Percentiles rank a stretch among this genome's conserved stretches.
Evolutionary conservation across 2,329 filamentous ascomycete species (phyloP).

Genomic region (Onygenales sp.): DNA sequence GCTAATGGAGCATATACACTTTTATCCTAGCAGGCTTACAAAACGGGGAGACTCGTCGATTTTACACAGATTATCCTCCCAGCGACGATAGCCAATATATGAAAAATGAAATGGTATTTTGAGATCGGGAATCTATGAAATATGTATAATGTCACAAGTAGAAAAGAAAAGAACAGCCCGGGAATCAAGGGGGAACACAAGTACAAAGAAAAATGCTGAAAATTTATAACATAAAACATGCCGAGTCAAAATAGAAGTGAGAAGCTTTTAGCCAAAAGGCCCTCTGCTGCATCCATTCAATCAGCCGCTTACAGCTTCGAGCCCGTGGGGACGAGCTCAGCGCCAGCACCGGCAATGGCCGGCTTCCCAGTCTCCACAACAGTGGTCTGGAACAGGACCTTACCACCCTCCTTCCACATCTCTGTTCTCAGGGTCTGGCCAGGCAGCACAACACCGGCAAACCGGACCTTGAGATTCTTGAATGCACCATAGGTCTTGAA

Average conservation of each 20-base stretch:
- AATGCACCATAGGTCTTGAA: slow-evolving; percentile 72
- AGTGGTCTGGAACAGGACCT: slow-evolving; percentile 74
- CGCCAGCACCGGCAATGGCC: slow-evolving; percentile 71
- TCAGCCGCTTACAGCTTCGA: slow-evolving; percentile 8
- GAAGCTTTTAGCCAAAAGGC: neutral
- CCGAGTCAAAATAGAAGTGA: neutral
- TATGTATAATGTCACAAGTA: neutral
- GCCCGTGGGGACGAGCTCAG: slow-evolving; percentile 44
- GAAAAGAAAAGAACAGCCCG: neutral
- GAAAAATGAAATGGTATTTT: neutral
- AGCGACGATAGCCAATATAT: neutral
- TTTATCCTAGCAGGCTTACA: too few relatives aligned
- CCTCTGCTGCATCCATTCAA: neutral
- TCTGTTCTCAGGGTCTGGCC: slow-evolving; percentile 86
- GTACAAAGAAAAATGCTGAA: neutral
- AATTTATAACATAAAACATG: neutral
- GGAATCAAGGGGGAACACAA: neutral
- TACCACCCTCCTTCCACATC: slow-evolving; percentile 83
- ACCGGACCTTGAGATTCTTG: slow-evolving; percentile 88
- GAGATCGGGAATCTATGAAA: neutral
- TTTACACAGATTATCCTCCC: too few relatives aligned
- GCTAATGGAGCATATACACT: too few relatives aligned
- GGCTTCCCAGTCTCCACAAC: slow-evolving; percentile 91
- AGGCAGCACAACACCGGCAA: slow-evolving; percentile 74
- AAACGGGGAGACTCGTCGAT: too few relatives aligned